Evolutionary conservation across 1,284 basidiomycete species (phyloP).

Genomic region (Melampsora abietis-canadensis): DNA sequence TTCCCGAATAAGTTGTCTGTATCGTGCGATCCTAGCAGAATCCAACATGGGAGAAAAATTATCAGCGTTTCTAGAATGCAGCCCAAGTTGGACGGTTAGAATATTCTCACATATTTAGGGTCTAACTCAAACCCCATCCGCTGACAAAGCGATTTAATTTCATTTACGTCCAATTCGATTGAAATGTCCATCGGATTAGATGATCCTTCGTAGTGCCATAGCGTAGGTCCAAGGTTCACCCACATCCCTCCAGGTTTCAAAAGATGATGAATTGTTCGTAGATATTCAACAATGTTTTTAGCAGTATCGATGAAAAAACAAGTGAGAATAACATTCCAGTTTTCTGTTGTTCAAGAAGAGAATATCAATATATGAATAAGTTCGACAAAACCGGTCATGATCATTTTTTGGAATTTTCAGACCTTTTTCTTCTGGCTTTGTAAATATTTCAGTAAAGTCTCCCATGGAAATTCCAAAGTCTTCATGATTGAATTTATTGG

Average conservation of each 20-base stretch:
- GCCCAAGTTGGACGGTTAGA: background rate
- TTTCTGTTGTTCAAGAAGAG: slow-evolving; percentile 62
- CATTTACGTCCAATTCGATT: slow-evolving; percentile 32
- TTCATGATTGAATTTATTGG: slow-evolving; percentile 62
- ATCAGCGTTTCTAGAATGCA: background rate
- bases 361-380: slow-evolving; percentile 45
- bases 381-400: slow-evolving; percentile 47
- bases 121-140: slow-evolving; percentile 29
- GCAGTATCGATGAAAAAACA: slow-evolving; percentile 98
- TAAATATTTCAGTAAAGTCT: slow-evolving; percentile 90
- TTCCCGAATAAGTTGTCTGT: slow-evolving; percentile 35
- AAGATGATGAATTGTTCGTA: slow-evolving; percentile 73
- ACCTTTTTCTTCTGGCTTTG: slow-evolving; percentile 57
- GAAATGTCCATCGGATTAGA: slow-evolving; percentile 20
- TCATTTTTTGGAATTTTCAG: background rate
- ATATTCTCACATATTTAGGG: background rate
- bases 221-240: slow-evolving; percentile 67
- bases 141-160: slow-evolving; percentile 23
- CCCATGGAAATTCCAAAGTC: slow-evolving; percentile 83
- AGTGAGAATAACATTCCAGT: slow-evolving; percentile 86
- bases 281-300: slow-evolving; percentile 84
- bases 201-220: slow-evolving; percentile 83
- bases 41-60: background rate
- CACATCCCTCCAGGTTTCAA: slow-evolving; percentile 68
- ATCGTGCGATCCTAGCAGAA: slow-evolving; percentile 17